phyloP scores from a whole-genome alignment of 257 asterid genomes.

The Jasminum sambac region DNA sequence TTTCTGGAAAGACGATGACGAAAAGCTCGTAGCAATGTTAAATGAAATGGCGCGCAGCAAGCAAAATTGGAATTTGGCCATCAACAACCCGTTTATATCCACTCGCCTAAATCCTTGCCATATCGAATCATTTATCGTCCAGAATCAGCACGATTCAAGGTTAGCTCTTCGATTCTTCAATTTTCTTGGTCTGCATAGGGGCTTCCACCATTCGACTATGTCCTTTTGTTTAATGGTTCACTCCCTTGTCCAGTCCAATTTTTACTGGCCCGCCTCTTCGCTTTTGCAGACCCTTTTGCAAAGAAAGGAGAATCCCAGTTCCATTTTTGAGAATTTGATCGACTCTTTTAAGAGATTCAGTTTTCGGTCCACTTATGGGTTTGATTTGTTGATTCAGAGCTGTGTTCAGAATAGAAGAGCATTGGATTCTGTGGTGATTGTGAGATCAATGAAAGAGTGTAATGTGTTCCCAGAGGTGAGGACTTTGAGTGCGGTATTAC shows the following conservation, averaged over 20 bases:
- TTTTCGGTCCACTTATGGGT: conserved; percentile 59
- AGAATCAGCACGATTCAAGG: conserved; percentile 61
- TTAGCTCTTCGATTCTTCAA: conserved; percentile 92
- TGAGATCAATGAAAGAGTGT: conserved; percentile 60
- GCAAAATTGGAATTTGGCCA: conserved; percentile 64
- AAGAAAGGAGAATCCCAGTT: conserved; percentile 41
- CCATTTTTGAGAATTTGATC: conserved; percentile 49
- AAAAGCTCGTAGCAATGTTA: conserved; percentile 50
- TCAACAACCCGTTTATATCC: conserved; percentile 46
- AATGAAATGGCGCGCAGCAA: conserved; percentile 63
- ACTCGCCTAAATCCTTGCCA: conserved; percentile 50
- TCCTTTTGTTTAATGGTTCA: conserved; percentile 82
- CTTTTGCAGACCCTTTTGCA: conserved; percentile 77
- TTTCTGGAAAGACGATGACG: conserved; percentile 42
- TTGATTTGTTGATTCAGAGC: conserved; percentile 70
- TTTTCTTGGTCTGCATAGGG: conserved; percentile 80
- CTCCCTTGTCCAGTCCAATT: conserved; percentile 69
- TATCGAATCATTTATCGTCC: conserved; percentile 61
- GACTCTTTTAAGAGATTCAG: conserved; percentile 45
- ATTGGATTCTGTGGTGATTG: conserved; percentile 59
- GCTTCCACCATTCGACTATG: conserved; percentile 65
- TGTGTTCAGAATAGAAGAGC: conserved; percentile 61
- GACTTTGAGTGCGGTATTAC: conserved; percentile 67
- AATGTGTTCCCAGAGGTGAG: conserved; percentile 77
- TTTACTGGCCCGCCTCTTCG: conserved; percentile 91